These are phyloP conservation scores for Hapsidospora chrysogenum DNA, from an alignment of 495 filamentous ascomycete genomes.

Conservation along the genomic window DNA sequence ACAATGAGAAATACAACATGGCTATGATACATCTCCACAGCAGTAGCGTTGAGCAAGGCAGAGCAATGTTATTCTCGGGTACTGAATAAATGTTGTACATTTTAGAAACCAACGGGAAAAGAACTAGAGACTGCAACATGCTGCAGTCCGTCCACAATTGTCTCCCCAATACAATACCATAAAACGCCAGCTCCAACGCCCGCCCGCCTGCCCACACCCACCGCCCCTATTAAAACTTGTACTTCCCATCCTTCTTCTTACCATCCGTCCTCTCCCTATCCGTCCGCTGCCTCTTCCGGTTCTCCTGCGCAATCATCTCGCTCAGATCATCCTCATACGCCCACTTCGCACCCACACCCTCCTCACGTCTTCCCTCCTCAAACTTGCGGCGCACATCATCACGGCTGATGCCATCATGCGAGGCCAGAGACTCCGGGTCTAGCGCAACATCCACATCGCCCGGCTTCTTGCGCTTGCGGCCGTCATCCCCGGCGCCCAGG, in stretches of 20 bases:
- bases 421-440: slow-evolving; percentile 59
- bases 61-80: no score
- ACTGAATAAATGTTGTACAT: no score
- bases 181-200: no score
- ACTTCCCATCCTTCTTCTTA: slow-evolving; percentile 17
- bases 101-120: no score
- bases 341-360: slow-evolving; percentile 50
- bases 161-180: no score
- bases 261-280: slow-evolving; percentile 58
- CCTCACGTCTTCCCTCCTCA: slow-evolving; percentile 57
- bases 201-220: not conserved
- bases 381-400: slow-evolving; percentile 43
- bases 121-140: no score
- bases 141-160: no score
- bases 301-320: slow-evolving; percentile 93
- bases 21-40: no score
- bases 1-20: no score
- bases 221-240: slow-evolving; percentile 11
- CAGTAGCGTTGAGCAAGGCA: no score
- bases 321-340: slow-evolving; percentile 84
- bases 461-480: slow-evolving; percentile 78
- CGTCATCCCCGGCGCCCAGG: slow-evolving; percentile 67
- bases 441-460: slow-evolving; percentile 89
- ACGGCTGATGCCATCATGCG: slow-evolving; percentile 53
- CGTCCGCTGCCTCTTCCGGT: slow-evolving; percentile 68